A percentile compares a stretch with the other conserved stretches of the same genome.
Evolutionary conservation across 495 filamentous ascomycete species (phyloP).

Genomic region (Aspergillus mulundensis): DNA sequence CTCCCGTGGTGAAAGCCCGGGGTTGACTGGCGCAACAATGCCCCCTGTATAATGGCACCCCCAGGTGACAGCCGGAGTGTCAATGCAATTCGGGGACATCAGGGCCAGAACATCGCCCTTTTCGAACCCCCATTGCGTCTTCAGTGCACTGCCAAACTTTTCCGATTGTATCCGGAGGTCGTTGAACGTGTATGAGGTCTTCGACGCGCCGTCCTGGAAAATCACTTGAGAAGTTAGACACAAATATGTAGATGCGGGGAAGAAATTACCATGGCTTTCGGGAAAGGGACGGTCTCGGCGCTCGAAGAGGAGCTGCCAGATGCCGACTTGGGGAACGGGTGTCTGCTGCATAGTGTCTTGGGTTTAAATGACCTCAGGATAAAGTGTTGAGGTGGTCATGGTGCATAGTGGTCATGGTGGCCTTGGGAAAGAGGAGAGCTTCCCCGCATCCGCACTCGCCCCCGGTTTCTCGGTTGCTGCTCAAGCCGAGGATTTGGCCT

Average conservation of each 20-base stretch:
- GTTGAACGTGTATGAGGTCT: background rate
- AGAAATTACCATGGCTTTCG: slow-evolving; percentile 32
- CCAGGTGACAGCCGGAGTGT: slow-evolving; percentile 61
- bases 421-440: background rate
- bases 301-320: slow-evolving; percentile 57
- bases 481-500: background rate
- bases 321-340: background rate
- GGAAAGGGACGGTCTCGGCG: slow-evolving; percentile 54
- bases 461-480: background rate
- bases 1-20: slow-evolving; percentile 72
- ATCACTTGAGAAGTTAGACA: background rate
- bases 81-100: slow-evolving; percentile 64
- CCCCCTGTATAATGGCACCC: slow-evolving; percentile 78
- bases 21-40: slow-evolving; percentile 73
- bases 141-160: slow-evolving; percentile 70
- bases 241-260: background rate
- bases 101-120: slow-evolving; percentile 68
- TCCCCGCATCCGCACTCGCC: background rate
- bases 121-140: slow-evolving; percentile 63
- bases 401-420: no score
- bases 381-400: no score
- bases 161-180: background rate
- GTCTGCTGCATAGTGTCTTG: background rate
- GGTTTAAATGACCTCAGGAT: no score
- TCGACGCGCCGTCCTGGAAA: background rate